phyloP scores from a whole-genome alignment of 2,329 filamentous ascomycete species.

The Teratosphaeria pseudoeucalypti region DNA sequence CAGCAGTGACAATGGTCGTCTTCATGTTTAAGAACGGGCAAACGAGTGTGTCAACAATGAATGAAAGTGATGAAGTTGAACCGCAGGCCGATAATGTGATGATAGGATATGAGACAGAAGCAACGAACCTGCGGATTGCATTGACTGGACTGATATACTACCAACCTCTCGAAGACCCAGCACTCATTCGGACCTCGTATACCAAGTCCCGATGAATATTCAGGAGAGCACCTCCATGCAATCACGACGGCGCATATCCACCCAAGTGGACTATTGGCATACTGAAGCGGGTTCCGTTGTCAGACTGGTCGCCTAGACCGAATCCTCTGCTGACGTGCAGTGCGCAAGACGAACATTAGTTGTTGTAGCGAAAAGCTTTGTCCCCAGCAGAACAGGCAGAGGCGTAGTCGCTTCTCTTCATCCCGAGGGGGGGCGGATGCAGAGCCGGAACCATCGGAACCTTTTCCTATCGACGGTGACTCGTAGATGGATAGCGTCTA shows the following conservation, averaged over 20 bases:
- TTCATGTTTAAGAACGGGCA: slow-evolving; percentile 1
- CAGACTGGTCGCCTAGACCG: not conserved
- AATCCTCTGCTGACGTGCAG: not conserved
- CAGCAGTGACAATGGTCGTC: slow-evolving; percentile 7
- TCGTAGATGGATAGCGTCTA: not conserved
- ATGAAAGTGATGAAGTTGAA: not conserved
- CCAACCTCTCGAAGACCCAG: not conserved
- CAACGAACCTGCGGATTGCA: not conserved
- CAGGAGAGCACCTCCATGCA: not conserved
- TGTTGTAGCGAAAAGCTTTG: not conserved
- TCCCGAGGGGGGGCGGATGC: not conserved
- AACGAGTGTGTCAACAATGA: not conserved
- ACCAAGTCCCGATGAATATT: not conserved
- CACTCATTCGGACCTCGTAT: not conserved
- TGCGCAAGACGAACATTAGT: not conserved
- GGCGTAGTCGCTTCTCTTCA: not conserved
- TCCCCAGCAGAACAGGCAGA: not conserved
- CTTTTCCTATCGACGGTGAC: not conserved
- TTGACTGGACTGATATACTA: not conserved
- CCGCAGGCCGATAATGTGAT: not conserved
- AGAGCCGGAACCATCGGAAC: not conserved
- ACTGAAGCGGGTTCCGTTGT: not conserved
- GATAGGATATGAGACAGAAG: not conserved
- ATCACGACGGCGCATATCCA: not conserved
- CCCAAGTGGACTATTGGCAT: not conserved